Conservation (phyloP, 176 grass and related monocot genomes). For the Juncus inflexus region DNA sequence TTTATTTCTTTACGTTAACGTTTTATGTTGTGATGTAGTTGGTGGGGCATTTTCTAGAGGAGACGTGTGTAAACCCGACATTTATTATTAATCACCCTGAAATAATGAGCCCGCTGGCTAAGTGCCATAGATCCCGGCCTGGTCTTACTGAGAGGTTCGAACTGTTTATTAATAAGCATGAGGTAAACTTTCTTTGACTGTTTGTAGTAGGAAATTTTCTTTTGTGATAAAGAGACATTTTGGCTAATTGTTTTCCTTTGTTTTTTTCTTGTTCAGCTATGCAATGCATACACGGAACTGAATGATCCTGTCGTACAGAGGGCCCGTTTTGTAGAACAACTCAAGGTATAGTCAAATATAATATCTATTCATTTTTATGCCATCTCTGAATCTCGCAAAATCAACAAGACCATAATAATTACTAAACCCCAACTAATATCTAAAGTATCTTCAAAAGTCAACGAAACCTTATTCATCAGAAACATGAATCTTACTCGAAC, state of each 20-base stretch:
- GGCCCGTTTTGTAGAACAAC: constrained; percentile 82
- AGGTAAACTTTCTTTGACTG: constrained; percentile 46
- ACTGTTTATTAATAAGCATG: constrained; percentile 92
- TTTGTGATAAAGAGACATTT: background rate
- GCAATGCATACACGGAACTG: constrained; percentile 84
- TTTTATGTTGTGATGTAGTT: constrained; percentile 41
- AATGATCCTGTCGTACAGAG: constrained; percentile 35
- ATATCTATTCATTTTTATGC: background rate
- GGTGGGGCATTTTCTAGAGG: constrained; percentile 95
- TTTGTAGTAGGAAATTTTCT: constrained; percentile 6
- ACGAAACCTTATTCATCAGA: too few relatives aligned
- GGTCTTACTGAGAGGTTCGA: constrained; percentile 90
- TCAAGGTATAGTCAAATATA: constrained; percentile 50
- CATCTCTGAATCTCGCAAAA: too few relatives aligned
- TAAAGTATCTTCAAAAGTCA: too few relatives aligned
- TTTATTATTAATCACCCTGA: too few relatives aligned
- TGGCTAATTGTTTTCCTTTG: constrained; percentile 6
- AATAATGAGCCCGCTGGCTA: too few relatives aligned
- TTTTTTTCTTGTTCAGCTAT: constrained; percentile 47
- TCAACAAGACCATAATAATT: too few relatives aligned
- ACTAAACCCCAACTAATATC: too few relatives aligned
- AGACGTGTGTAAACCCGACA: constrained; percentile 25
- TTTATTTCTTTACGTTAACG: background rate
- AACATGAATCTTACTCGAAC: too few relatives aligned
- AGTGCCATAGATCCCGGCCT: constrained; percentile 29